Evolutionary conservation across 2,329 filamentous ascomycete species (phyloP).

Genomic region (Fusarium multiceps): DNA sequence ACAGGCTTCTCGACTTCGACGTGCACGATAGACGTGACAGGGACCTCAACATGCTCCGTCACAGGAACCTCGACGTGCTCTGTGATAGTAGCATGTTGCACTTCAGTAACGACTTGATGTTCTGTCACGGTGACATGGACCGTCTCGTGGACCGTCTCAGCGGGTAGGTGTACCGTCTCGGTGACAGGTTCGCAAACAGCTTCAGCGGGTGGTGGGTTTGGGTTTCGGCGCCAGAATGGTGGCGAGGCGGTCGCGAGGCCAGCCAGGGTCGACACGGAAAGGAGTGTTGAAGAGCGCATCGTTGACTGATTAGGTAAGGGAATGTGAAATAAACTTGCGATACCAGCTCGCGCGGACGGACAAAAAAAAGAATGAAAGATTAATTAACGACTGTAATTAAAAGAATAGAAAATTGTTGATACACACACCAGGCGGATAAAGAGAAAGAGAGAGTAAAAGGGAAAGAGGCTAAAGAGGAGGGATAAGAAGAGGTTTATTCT

Average conservation of each 20-base stretch:
- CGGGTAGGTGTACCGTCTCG: constrained; percentile 17
- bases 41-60: constrained; percentile 3
- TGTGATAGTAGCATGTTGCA: not conserved
- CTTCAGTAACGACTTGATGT: not conserved
- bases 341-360: constrained; percentile 29
- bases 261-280: constrained; percentile 16
- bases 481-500: constrained; percentile 15
- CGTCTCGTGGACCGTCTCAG: constrained; percentile 12
- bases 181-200: constrained; percentile 26
- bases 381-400: constrained; percentile 16
- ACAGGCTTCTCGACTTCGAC: constrained; percentile 17
- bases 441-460: not conserved
- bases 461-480: constrained; percentile 21
- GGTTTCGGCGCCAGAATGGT: constrained; percentile 21
- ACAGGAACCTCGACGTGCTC: constrained; percentile 14
- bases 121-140: constrained; percentile 14
- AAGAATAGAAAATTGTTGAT: constrained; percentile 22
- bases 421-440: constrained; percentile 22
- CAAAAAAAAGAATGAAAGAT: constrained; percentile 13
- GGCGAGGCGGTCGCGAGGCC: constrained; percentile 26
- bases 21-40: constrained; percentile 7
- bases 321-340: constrained; percentile 10
- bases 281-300: constrained; percentile 26
- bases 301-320: not conserved
- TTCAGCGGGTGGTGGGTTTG: constrained; percentile 10